Evolutionary conservation across 148 eudicot species (phyloP), one percentile per base, ranked within the genome.

Genomic region (Pharnaceum exiguum): DNA sequence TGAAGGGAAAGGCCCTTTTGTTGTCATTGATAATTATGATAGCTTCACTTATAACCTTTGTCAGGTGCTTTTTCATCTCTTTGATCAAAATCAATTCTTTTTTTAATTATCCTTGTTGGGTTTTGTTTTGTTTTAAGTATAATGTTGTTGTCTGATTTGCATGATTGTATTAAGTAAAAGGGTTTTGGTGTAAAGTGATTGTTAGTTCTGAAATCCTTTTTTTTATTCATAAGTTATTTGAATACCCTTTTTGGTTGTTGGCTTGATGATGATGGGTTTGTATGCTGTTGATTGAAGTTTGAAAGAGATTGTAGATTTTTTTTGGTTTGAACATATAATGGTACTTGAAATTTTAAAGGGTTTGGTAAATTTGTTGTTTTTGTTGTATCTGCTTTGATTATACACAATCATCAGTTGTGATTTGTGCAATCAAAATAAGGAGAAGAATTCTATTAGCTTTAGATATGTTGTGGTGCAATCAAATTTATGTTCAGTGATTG

Each of bases 21-120:
- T 89, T 39, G 96, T 94, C 27, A 94, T 94, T 46, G 99, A 94
- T 50, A 94, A 94, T 48, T 94, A 89, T 52, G 99, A 94, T 29
- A 94, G 99, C 76, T 94, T 94, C 71, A 94, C 99, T 60, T 94
- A 94, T 69, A 94, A 94, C 55, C 91, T 94, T 9, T 89, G 96
- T 40, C 99, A 94, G 84, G 99, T 94, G 46, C 26, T 52, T 10
- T 57, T 54, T 40, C 0, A 15, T 19, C 0, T 27, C 18, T 17
- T 39, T 28, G 7, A 0, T 1, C 13, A 21, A 27, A 33, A 4
- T 23, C 16, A n/a, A 4, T 18, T 48, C 35, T 51, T 27, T n/a
- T 24, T 26, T 5, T n/a, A 5, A 11, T 49, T 28, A 13, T 38
- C 8, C 23, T 5, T 28, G 11, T 13, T 29, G 30, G 13, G 5